A percentile compares a stretch with the other conserved stretches of the same genome.
Conservation (phyloP, 2,329 filamentous ascomycete genomes). For the Colletotrichum sp. region DNA sequence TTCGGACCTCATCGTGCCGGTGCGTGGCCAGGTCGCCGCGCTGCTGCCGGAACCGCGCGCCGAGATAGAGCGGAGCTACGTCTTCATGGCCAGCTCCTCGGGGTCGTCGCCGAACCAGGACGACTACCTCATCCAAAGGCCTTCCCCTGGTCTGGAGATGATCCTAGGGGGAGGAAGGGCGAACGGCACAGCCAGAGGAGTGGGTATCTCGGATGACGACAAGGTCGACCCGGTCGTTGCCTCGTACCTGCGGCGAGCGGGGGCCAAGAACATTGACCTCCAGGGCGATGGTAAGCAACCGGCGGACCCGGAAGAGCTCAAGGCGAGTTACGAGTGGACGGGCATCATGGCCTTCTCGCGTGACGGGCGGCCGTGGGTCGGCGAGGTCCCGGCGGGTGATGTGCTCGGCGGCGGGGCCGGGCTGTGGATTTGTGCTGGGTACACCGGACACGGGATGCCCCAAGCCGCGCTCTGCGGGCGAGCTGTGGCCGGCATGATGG, state of each 20-base stretch:
- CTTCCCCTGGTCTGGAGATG: constrained; percentile 60
- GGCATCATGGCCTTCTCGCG: constrained; percentile 81
- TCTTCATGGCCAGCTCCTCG: constrained; percentile 53
- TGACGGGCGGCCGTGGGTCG: constrained; percentile 75
- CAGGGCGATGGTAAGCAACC: constrained; percentile 30
- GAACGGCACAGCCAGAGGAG: constrained; percentile 54
- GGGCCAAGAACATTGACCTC: constrained; percentile 48
- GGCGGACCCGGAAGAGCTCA: constrained; percentile 48
- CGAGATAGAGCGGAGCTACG: constrained; percentile 63
- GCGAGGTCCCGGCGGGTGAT: constrained; percentile 58
- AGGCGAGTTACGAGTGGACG: constrained; percentile 71
- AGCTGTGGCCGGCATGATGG: constrained; percentile 66
- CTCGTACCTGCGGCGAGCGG: constrained; percentile 55
- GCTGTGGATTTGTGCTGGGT: constrained; percentile 69
- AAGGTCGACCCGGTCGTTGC: constrained; percentile 61
- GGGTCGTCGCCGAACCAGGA: constrained; percentile 52
- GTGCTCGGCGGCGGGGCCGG: constrained; percentile 55
- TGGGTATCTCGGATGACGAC: constrained; percentile 66
- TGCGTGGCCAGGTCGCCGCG: constrained; percentile 75
- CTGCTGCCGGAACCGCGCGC: constrained; percentile 50
- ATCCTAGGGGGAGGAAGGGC: constrained; percentile 75
- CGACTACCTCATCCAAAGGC: constrained; percentile 78
- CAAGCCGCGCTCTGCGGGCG: constrained; percentile 71
- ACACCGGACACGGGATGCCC: constrained; percentile 80
- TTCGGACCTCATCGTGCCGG: constrained; percentile 75